phyloP scores from a whole-genome alignment of 1,284 basidiomycete species.

The Mycosarcoma mackinlayi region DNA sequence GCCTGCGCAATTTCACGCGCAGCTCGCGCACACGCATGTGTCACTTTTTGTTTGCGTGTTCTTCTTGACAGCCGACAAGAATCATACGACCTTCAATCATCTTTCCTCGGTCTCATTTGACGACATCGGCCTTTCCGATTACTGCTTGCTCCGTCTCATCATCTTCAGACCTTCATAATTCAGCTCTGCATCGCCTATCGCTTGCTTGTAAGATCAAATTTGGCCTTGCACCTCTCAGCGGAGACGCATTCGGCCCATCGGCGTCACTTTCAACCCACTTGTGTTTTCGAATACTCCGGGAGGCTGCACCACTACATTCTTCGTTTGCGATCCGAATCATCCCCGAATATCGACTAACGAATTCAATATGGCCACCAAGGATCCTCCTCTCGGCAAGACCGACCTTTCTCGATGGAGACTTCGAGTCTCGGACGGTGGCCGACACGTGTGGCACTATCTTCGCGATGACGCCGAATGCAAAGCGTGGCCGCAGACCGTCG shows the following conservation, averaged over 20 bases:
- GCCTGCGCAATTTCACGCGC: too few species aligned
- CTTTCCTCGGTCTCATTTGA: too few species aligned
- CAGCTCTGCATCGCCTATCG: too few species aligned
- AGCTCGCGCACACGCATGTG: too few species aligned
- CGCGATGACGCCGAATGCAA: slow-evolving; percentile 48
- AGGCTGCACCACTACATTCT: too few species aligned
- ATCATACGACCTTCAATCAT: slow-evolving; percentile 12
- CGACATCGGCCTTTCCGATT: too few species aligned
- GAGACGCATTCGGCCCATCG: not conserved
- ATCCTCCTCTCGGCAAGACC: slow-evolving; percentile 56
- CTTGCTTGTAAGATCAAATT: too few species aligned
- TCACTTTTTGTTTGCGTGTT: not conserved
- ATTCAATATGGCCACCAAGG: slow-evolving; percentile 14
- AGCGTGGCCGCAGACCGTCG: slow-evolving; percentile 61
- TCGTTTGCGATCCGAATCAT: too few species aligned
- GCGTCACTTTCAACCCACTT: slow-evolving; percentile 1
- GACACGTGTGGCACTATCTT: slow-evolving; percentile 67
- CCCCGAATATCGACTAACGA: too few species aligned
- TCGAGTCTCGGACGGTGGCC: slow-evolving; percentile 57
- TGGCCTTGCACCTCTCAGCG: not conserved
- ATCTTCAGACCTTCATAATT: too few species aligned
- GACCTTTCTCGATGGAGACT: slow-evolving; percentile 62
- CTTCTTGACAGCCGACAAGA: slow-evolving; percentile 1
- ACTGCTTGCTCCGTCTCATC: too few species aligned
- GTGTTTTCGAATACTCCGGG: too few species aligned